Base-by-base conservation (phyloP, 2,329 filamentous ascomycete genomes). In the Hymenoscyphus fructigenus region DNA sequence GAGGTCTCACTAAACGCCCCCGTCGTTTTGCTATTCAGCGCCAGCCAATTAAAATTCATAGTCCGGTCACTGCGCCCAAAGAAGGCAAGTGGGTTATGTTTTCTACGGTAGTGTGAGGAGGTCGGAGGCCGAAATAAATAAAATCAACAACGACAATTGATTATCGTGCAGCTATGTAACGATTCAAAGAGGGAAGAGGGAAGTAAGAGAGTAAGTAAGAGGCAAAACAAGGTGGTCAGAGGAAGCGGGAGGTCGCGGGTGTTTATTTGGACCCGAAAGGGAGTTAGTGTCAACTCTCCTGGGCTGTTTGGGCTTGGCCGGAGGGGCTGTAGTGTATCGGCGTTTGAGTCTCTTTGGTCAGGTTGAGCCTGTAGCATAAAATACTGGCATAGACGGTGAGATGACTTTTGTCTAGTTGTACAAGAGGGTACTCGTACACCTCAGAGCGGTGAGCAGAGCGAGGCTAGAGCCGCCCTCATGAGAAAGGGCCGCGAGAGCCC, bases 1-100 rank as follows among this genome's bases (percentile, higher is more conserved):
- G 50, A 34, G 61, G 34, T 59, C 32, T 67, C 59, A 53, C 41
- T 53, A 41, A 20, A 57, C 62, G 62, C 61, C 38, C 58, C 47
- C 34, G 59, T 50, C 23, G 38, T 15, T 50, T 50, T 50, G 44
- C 44, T 50, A 50, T 50, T 50, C 12, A 20, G 53, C 58, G 56
- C 20, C 50, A 34, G 17, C 34, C 38, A 41, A 28, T 20, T 4
- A 23, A n/a, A 32, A 26, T 44, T 57, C 50, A 57, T 32, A 20
- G 44, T 50, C 44, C 44, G 34, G 34, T 23, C 20, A 20, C 44
- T 50, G 44, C 44, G 14, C 44, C 20, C 44, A 23, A 20, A 41
- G 36, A 41, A 41, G 36, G 36, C 15, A 41, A 44, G 41, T 44
- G 41, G 36, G 36, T 41, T 41, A 4, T 17, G 15, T 41, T 32